These are phyloP conservation scores for Decorospora gaudefroyi DNA, from an alignment of 2,329 filamentous ascomycete genomes.

Conservation along the genomic window DNA sequence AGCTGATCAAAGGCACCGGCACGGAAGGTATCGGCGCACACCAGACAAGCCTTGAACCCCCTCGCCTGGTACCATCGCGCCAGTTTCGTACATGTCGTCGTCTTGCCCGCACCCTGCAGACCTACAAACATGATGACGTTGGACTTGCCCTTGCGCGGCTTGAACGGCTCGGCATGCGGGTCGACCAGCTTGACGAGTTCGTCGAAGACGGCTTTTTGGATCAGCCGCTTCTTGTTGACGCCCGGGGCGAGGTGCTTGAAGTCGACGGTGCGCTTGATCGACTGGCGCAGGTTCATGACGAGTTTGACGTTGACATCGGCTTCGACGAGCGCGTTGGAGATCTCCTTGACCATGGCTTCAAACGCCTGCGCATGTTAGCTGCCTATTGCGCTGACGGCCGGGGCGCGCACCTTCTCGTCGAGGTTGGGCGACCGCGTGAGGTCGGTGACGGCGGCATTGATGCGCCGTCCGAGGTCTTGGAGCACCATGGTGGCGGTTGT, in stretches of 20 bases:
- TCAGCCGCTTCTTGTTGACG: slow-evolving; percentile 97
- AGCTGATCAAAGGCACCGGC: slow-evolving; percentile 97
- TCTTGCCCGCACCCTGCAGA: slow-evolving; percentile 96
- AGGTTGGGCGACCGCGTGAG: slow-evolving; percentile 89
- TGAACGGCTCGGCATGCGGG: slow-evolving; percentile 92
- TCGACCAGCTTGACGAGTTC: slow-evolving; percentile 95
- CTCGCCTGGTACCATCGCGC: slow-evolving; percentile 92
- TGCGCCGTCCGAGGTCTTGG: slow-evolving; percentile 97
- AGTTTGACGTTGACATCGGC: slow-evolving; percentile 97
- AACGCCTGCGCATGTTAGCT: slow-evolving; percentile 70
- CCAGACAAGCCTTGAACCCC: slow-evolving; percentile 89
- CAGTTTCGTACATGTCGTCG: slow-evolving; percentile 96
- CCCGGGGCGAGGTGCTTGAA: slow-evolving; percentile 89
- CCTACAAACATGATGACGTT: slow-evolving; percentile 99
- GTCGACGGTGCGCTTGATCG: slow-evolving; percentile 87
- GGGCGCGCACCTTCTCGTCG: slow-evolving; percentile 78
- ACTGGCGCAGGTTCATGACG: slow-evolving; percentile 87
- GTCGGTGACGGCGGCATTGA: slow-evolving; percentile 94
- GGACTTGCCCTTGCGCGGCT: slow-evolving; percentile 91
- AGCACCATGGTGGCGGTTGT: slow-evolving; percentile 75
- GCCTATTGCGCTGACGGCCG: slow-evolving; percentile 12
- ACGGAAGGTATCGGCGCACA: slow-evolving; percentile 98
- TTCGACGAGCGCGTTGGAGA: slow-evolving; percentile 91
- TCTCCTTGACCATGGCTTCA: slow-evolving; percentile 97
- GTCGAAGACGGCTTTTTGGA: slow-evolving; percentile 97